Evolutionary conservation across 495 filamentous ascomycete species (phyloP).

Genomic region (Xylaria acuta): DNA sequence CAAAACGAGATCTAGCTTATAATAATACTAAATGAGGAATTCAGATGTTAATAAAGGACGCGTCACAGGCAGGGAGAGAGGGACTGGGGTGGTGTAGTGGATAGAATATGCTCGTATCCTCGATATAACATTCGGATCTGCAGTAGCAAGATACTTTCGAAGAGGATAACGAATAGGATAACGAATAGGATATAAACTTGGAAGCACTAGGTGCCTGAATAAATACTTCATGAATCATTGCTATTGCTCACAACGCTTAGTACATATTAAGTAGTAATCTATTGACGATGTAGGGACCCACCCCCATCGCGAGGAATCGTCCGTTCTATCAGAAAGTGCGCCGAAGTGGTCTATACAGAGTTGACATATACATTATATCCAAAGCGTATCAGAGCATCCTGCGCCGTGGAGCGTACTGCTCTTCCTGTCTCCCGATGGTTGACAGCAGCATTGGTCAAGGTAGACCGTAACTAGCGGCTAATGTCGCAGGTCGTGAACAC

Average conservation of each 20-base stretch:
- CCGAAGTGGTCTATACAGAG: neutral
- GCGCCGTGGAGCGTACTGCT: neutral
- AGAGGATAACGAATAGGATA: too few species aligned
- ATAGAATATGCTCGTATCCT: too few species aligned
- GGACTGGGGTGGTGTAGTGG: too few species aligned
- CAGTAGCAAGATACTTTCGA: too few species aligned
- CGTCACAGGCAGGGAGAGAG: too few species aligned
- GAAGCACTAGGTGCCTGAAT: too few species aligned
- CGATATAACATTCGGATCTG: too few species aligned
- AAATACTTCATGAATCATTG: neutral
- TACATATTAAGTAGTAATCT: slow-evolving; percentile 2
- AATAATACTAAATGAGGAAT: too few species aligned
- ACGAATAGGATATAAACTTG: too few species aligned
- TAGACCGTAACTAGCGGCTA: neutral
- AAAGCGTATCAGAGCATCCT: neutral
- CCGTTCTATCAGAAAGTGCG: slow-evolving; percentile 9
- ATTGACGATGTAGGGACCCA: neutral
- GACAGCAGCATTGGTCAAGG: neutral
- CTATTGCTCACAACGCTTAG: neutral
- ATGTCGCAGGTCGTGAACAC: neutral
- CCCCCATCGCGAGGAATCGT: neutral
- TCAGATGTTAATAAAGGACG: too few species aligned
- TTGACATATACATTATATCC: slow-evolving; percentile 5
- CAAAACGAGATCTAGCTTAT: too few species aligned
- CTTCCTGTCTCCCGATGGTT: neutral